Percentiles rank a stretch among this genome's conserved stretches.
phyloP scores from a whole-genome alignment of 495 filamentous ascomycete species.

The Achaetomiella virescens region DNA sequence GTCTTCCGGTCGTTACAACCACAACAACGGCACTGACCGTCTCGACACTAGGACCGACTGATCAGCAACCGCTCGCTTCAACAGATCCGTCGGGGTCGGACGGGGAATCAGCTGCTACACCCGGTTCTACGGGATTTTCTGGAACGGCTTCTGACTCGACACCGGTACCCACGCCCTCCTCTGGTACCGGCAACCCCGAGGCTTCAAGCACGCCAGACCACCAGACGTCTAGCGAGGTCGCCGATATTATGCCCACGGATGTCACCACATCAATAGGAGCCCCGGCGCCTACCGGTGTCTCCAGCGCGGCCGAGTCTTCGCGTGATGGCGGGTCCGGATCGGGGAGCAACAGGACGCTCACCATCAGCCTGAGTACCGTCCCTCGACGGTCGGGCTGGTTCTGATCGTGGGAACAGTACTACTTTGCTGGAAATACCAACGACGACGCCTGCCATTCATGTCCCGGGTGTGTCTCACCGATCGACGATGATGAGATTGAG shows the following conservation, averaged over 20 bases:
- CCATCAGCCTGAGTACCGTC: slow-evolving; percentile 40
- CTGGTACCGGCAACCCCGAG: neutral
- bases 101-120: neutral
- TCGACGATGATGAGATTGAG: slow-evolving; percentile 48
- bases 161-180: neutral
- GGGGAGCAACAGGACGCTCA: slow-evolving; percentile 27
- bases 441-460: slow-evolving; percentile 33
- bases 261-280: slow-evolving; percentile 7
- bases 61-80: neutral
- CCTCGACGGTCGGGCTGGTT: slow-evolving; percentile 32
- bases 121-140: neutral
- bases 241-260: slow-evolving; percentile 25
- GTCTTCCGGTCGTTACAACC: neutral
- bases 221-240: slow-evolving; percentile 7
- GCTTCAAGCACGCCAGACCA: neutral
- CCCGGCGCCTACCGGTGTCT: slow-evolving; percentile 7
- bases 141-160: neutral
- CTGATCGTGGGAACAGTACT: slow-evolving; percentile 28
- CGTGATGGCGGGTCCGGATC: slow-evolving; percentile 9
- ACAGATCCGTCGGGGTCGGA: neutral
- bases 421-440: slow-evolving; percentile 28
- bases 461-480: slow-evolving; percentile 41
- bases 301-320: slow-evolving; percentile 10
- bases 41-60: slow-evolving; percentile 11
- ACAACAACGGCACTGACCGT: slow-evolving; percentile 17